Conservation (phyloP, 176 grass and related monocot genomes). For the Alopecurus myosuroides region DNA sequence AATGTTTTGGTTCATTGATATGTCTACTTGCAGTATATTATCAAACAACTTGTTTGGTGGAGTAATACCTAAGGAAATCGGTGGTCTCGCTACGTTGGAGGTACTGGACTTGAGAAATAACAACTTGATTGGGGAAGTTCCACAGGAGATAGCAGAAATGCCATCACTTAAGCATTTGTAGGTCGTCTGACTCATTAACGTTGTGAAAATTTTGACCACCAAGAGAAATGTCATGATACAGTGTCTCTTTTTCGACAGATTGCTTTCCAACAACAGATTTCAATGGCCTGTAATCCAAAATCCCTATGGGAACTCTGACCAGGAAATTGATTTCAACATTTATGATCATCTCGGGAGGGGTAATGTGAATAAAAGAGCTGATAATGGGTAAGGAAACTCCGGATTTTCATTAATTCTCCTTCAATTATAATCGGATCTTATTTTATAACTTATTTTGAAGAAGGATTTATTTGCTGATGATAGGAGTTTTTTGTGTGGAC, state of each 20-base stretch:
- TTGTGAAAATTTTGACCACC: background rate
- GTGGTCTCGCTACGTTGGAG: slow-evolving; percentile 61
- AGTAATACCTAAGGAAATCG: slow-evolving; percentile 74
- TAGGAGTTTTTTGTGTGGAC: slow-evolving; percentile 32
- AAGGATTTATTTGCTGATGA: slow-evolving; percentile 13
- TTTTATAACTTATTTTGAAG: background rate
- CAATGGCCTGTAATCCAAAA: slow-evolving; percentile 42
- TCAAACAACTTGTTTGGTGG: slow-evolving; percentile 78
- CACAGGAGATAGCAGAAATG: slow-evolving; percentile 73
- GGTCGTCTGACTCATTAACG: slow-evolving; percentile 31
- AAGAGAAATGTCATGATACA: slow-evolving; percentile 2
- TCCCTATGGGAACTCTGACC: slow-evolving; percentile 40
- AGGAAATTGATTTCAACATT: slow-evolving; percentile 42
- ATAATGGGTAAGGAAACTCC: slow-evolving; percentile 50
- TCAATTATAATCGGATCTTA: background rate
- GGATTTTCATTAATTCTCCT: background rate
- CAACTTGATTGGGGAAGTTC: slow-evolving; percentile 74
- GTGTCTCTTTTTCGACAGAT: slow-evolving; percentile 43
- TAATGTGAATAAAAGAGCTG: slow-evolving; percentile 48
- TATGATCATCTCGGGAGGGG: slow-evolving; percentile 36
- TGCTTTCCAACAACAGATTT: slow-evolving; percentile 83
- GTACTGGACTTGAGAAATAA: slow-evolving; percentile 87
- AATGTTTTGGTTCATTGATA: slow-evolving; percentile 2
- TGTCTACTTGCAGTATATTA: slow-evolving; percentile 53
- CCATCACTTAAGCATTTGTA: slow-evolving; percentile 84